Evolutionary conservation across 345 rosid genomes (phyloP), one percentile per base, ranked within the genome.

Genomic region (Conringia planisiliqua): DNA sequence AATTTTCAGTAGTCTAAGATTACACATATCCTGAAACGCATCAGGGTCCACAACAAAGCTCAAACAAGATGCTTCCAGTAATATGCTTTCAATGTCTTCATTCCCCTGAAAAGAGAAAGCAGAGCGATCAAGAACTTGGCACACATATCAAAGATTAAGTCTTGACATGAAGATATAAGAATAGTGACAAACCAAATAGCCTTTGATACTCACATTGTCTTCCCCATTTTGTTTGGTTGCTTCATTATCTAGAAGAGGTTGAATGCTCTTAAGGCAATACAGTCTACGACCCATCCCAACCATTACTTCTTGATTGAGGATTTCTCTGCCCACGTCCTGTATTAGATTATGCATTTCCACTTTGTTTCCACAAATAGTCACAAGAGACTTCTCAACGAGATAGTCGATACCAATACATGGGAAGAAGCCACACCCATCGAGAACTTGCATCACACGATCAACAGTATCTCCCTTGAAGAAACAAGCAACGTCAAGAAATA

Each of bases 401-500:
- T 18, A 48, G 9, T 65, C 44, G 11, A 83, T 44, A 14, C 72
- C 74, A 61, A 58, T 60, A 62, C 27, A 24, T 4, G 42, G 33
- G 17, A 50, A 59, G 43, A 59, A 71, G 18, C 59, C 61, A 64
- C 72, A 58, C 2, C 72, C 56, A 14, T 75, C 68, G 4, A 79
- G 68, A 13, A 64, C 50, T 57, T 56, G 61, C 20, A 14, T 56
- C 22, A 30, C 39, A 7, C 22, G 39, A 0, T 30, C 61, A 3
- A 30, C 12, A 6, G 11, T 35, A 11, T 56, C 56, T 26, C 82
- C 80, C 16, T n/a, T 63, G 3, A 74, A 74, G 30, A 79, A 74
- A 62, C 76, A 79, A 5, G 72, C 79, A 70, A 79, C 30, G 59
- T 79, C 79, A 1, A 79, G 72, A 10, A 79, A 79, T 58, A 75